Conservation (phyloP, 768 basidiomycete species). For the Auricularia cornea region DNA sequence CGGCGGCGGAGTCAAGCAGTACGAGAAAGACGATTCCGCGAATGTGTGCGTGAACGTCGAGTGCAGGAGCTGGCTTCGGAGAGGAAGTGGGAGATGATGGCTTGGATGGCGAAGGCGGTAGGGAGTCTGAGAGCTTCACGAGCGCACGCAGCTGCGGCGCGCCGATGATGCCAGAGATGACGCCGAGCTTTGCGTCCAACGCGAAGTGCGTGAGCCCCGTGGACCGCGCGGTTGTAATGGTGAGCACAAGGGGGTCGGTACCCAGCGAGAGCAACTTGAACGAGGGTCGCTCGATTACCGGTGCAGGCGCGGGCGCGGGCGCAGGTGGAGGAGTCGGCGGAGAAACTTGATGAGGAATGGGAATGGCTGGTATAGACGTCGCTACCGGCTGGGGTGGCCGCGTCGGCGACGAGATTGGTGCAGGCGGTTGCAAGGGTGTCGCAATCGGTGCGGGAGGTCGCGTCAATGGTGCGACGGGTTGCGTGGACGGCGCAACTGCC, state of each 20-base stretch:
- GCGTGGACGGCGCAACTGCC: not conserved
- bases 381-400: no score
- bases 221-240: not conserved
- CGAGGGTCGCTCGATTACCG: not conserved
- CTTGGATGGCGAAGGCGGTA: slow-evolving; percentile 6
- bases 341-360: no score
- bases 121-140: slow-evolving; percentile 22
- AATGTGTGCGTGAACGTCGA: slow-evolving; percentile 27
- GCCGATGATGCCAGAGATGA: slow-evolving; percentile 46
- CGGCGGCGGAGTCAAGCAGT: slow-evolving; percentile 23
- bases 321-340: not conserved
- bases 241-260: not conserved
- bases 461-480: not conserved
- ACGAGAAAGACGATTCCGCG: slow-evolving; percentile 44
- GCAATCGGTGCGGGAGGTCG: no score
- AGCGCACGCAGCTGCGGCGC: slow-evolving; percentile 50
- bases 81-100: slow-evolving; percentile 27
- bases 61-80: slow-evolving; percentile 9
- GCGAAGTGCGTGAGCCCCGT: slow-evolving; percentile 16
- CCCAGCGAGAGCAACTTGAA: not conserved
- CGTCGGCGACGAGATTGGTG: no score
- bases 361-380: no score
- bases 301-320: not conserved
- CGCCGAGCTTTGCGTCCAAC: slow-evolving; percentile 38
- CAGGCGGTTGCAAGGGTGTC: no score